These are phyloP conservation scores for Gnomoniopsis sp. DNA, from an alignment of 2,329 filamentous ascomycete species.

Conservation along the genomic window DNA sequence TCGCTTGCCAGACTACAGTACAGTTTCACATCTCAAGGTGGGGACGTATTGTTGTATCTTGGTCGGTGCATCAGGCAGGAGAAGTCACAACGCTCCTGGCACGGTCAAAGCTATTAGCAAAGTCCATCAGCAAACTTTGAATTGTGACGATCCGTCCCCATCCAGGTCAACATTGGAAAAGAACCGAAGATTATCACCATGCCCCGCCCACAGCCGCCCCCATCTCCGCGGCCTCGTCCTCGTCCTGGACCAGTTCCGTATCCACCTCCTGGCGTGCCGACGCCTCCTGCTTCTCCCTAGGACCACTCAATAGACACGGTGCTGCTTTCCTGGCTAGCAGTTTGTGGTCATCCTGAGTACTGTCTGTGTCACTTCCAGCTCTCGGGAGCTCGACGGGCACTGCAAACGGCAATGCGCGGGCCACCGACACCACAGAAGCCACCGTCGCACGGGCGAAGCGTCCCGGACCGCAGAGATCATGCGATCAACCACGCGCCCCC, in stretches of 20 bases:
- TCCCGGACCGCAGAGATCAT: neutral
- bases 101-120: neutral
- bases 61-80: neutral
- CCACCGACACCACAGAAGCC: no score
- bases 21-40: neutral
- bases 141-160: neutral
- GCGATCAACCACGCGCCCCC: neutral
- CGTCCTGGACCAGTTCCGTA: conserved; percentile 12
- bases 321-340: neutral
- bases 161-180: neutral
- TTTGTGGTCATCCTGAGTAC: no score
- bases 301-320: neutral
- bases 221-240: conserved; percentile 11
- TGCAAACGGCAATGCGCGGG: no score
- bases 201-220: conserved; percentile 7
- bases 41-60: neutral
- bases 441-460: no score
- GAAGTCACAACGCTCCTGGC: neutral
- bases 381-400: no score
- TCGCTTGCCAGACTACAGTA: neutral
- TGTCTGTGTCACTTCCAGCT: no score
- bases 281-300: conserved; percentile 13
- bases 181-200: neutral
- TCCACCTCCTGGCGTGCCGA: conserved; percentile 11
- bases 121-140: neutral